These are phyloP conservation scores for Epichloe amarillans DNA, from an alignment of 2,329 filamentous ascomycete species.

Conservation along the genomic window DNA sequence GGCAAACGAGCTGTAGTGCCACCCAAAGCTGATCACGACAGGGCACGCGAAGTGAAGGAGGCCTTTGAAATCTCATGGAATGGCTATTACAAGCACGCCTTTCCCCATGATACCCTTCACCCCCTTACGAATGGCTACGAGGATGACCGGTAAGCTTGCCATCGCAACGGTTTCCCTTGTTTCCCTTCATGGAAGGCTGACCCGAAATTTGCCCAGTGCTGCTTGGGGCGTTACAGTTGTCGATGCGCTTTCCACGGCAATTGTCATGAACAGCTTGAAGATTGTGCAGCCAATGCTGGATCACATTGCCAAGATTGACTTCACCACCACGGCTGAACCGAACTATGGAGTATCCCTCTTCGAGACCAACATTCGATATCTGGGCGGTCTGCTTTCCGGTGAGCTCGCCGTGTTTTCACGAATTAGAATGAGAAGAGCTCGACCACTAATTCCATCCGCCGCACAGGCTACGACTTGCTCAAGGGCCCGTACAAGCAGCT, in stretches of 20 bases:
- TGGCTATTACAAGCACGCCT: constrained; percentile 61
- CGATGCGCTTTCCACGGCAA: constrained; percentile 66
- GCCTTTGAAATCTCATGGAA: constrained; percentile 60
- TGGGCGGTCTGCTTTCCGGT: constrained; percentile 69
- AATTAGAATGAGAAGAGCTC: not conserved
- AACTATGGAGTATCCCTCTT: constrained; percentile 58
- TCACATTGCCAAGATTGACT: constrained; percentile 59
- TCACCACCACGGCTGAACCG: constrained; percentile 36
- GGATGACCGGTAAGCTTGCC: constrained; percentile 52
- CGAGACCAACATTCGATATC: constrained; percentile 81
- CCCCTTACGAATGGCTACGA: constrained; percentile 51
- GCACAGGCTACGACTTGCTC: constrained; percentile 53
- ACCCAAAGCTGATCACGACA: constrained; percentile 20
- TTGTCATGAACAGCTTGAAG: constrained; percentile 58
- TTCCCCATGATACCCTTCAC: constrained; percentile 61
- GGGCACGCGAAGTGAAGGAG: constrained; percentile 49
- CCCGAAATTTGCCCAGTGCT: constrained; percentile 37
- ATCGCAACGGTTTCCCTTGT: not conserved
- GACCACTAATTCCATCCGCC: not conserved
- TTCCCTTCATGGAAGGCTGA: not conserved
- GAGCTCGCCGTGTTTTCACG: not conserved
- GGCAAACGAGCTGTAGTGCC: constrained; percentile 1
- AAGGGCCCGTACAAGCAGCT: constrained; percentile 48
- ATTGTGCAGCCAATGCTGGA: constrained; percentile 59
- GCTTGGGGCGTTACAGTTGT: constrained; percentile 76